Evolutionary conservation across 176 grass and related monocot genomes (phyloP).

Genomic region (Musa schizocarpa): DNA sequence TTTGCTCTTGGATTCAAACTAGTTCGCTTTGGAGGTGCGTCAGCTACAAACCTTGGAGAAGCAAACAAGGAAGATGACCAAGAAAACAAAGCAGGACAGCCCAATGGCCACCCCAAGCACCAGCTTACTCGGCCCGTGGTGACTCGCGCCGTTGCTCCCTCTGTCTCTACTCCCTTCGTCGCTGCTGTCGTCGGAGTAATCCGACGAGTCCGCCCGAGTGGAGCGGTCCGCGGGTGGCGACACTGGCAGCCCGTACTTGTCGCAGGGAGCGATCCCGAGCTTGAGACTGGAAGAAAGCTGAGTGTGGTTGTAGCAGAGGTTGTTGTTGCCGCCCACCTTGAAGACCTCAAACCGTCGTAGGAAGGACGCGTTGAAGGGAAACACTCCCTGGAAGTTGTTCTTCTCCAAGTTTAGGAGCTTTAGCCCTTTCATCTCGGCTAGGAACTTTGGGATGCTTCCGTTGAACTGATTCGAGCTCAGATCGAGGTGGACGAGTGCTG

Average conservation of each 20-base stretch:
- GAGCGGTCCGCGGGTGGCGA: constrained; percentile 34
- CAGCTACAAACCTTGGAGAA: constrained; percentile 72
- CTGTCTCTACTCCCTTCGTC: constrained; percentile 25
- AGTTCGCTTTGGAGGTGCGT: neutral
- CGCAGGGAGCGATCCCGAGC: constrained; percentile 67
- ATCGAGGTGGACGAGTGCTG: constrained; percentile 57
- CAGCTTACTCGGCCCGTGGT: constrained; percentile 43
- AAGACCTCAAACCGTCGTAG: constrained; percentile 42
- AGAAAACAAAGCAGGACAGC: constrained; percentile 64
- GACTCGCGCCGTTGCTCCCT: constrained; percentile 12
- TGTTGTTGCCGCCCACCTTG: constrained; percentile 51
- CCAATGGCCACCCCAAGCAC: constrained; percentile 84
- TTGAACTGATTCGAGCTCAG: constrained; percentile 72
- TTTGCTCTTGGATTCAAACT: too few relatives aligned
- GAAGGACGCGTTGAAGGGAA: constrained; percentile 60
- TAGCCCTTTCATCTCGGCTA: constrained; percentile 40
- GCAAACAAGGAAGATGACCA: constrained; percentile 68
- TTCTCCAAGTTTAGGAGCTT: constrained; percentile 62
- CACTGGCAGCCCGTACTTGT: constrained; percentile 65
- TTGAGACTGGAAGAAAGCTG: constrained; percentile 42
- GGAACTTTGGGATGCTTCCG: constrained; percentile 58
- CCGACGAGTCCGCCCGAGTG: constrained; percentile 31
- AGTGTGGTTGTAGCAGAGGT: constrained; percentile 79
- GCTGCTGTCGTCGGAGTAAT: constrained; percentile 35
- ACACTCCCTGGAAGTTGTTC: constrained; percentile 73